Conservation (phyloP, 495 filamentous ascomycete genomes). For the Penicillium ochrochloron region DNA sequence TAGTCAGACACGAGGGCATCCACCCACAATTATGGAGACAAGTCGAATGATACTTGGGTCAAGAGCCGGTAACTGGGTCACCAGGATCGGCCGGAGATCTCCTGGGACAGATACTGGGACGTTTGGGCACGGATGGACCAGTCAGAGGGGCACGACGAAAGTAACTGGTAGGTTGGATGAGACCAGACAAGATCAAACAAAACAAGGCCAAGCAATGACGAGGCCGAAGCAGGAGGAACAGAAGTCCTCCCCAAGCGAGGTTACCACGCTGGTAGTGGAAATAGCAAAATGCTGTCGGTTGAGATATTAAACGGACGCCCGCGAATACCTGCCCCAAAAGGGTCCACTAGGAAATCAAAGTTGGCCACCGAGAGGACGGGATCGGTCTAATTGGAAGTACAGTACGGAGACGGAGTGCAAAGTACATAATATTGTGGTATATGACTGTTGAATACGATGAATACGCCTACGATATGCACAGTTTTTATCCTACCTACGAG, state of each 20-base stretch:
- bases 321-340: constrained; percentile 15
- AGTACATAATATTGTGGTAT: not conserved
- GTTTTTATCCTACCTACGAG: not conserved
- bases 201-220: constrained; percentile 8
- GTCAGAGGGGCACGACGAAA: not conserved
- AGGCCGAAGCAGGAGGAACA: constrained; percentile 14
- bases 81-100: constrained; percentile 29
- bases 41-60: constrained; percentile 18
- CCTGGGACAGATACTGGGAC: constrained; percentile 10
- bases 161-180: not conserved
- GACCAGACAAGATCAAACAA: constrained; percentile 5
- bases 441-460: not conserved
- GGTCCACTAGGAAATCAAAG: constrained; percentile 32
- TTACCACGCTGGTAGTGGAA: constrained; percentile 26
- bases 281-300: constrained; percentile 24
- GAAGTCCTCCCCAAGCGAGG: constrained; percentile 18
- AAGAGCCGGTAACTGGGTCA: constrained; percentile 20
- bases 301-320: constrained; percentile 33
- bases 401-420: not conserved
- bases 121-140: not conserved
- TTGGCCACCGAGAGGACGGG: constrained; percentile 14
- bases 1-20: constrained; percentile 20
- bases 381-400: not conserved
- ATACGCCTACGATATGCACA: not conserved
- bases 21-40: constrained; percentile 15